A percentile compares a stretch with the other conserved stretches of the same genome.
Conservation (phyloP, 129 eudicot genomes). For the Helichrysum umbraculigerum region DNA sequence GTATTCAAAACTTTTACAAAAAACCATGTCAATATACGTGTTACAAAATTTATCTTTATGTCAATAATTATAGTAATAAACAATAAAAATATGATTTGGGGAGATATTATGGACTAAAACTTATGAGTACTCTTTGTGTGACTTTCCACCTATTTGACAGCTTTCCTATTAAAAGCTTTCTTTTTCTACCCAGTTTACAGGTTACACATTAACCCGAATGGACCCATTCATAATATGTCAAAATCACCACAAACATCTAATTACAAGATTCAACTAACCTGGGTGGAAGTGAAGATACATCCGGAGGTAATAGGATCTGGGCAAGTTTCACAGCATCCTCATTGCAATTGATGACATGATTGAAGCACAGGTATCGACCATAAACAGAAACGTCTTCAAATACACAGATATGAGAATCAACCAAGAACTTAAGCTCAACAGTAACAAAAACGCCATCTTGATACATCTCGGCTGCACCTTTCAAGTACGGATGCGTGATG, state of each 20-base stretch:
- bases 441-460: conserved; percentile 83
- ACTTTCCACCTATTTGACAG: not conserved
- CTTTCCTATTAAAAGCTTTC: not conserved
- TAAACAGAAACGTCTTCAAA: conserved; percentile 74
- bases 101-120: not conserved
- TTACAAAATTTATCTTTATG: too few species aligned
- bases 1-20: too few species aligned
- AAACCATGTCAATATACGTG: too few species aligned
- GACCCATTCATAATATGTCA: not conserved
- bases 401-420: conserved; percentile 80
- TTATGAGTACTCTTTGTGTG: not conserved
- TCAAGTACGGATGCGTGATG: conserved; percentile 70
- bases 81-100: too few species aligned
- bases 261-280: conserved; percentile 36
- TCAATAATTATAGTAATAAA: too few species aligned
- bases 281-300: conserved; percentile 48
- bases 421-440: conserved; percentile 71
- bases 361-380: conserved; percentile 88
- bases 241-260: not conserved
- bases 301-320: conserved; percentile 49
- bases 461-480: conserved; percentile 96
- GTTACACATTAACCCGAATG: not conserved
- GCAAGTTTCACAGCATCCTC: conserved; percentile 72
- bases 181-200: not conserved
- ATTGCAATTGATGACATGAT: conserved; percentile 58